Conservation (phyloP, 495 filamentous ascomycete species). For the Friedmanniomyces endolithicus region DNA sequence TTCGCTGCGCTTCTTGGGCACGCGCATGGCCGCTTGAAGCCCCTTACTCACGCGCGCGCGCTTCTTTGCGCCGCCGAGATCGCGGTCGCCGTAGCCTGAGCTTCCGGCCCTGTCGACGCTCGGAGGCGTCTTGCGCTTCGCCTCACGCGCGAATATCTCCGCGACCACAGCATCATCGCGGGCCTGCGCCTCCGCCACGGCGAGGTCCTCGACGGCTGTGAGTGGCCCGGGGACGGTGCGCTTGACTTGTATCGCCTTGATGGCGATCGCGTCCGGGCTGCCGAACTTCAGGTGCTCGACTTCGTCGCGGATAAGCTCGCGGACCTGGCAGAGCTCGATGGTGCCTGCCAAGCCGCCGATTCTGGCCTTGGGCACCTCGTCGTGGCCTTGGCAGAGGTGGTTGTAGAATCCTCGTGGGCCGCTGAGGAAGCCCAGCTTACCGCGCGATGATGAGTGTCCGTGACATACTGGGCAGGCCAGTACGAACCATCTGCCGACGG, state of each 20-base stretch:
- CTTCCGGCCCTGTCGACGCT: not conserved
- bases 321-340: not conserved
- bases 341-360: not conserved
- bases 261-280: not conserved
- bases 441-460: not conserved
- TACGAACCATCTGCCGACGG: not conserved
- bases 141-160: too few species aligned
- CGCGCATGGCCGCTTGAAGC: not conserved
- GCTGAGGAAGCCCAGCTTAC: not conserved
- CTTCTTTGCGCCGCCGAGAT: not conserved
- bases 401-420: not conserved
- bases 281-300: not conserved
- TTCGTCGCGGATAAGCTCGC: not conserved
- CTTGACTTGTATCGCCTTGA: not conserved
- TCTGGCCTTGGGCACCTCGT: not conserved
- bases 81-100: not conserved
- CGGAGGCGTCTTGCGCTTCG: too few species aligned
- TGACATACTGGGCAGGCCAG: not conserved
- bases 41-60: not conserved
- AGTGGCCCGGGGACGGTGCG: not conserved
- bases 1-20: not conserved
- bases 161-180: too few species aligned
- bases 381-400: not conserved
- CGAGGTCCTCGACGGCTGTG: not conserved
- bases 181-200: not conserved